These are phyloP conservation scores for Zea mays DNA, from an alignment of 176 grass and related monocot genomes.

Conservation along the genomic window DNA sequence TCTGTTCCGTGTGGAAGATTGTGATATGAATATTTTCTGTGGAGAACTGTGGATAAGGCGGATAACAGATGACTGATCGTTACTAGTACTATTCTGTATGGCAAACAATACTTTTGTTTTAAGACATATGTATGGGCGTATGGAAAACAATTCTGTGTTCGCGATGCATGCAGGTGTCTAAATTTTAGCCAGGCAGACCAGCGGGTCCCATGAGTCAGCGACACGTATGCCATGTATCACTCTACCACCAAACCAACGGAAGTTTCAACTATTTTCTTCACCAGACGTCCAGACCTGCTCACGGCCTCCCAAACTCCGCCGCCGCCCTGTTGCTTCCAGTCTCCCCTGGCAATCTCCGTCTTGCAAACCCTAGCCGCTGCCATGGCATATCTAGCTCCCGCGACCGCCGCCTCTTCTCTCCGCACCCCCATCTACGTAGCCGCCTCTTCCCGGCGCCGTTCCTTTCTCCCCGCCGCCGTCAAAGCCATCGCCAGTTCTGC, in stretches of 20 bases:
- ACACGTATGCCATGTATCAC: not conserved
- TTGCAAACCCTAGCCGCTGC: constrained; percentile 45
- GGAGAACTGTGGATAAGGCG: too few species aligned
- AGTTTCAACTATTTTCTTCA: constrained; percentile 3
- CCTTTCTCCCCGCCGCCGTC: constrained; percentile 6
- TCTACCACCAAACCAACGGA: not conserved
- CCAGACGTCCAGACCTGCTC: not conserved
- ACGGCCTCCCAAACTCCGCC: constrained; percentile 22
- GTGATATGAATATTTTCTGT: too few species aligned
- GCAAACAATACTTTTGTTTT: too few species aligned
- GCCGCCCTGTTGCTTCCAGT: not conserved
- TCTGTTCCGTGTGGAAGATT: too few species aligned
- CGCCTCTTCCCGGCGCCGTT: constrained; percentile 13
- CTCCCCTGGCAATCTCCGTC: constrained; percentile 37
- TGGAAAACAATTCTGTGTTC: too few species aligned
- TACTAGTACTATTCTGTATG: too few species aligned
- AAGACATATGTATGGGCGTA: too few species aligned
- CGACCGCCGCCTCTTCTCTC: constrained; percentile 28
- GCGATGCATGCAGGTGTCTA: too few species aligned
- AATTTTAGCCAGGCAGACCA: too few species aligned
- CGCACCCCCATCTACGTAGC: not conserved
- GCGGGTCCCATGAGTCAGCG: not conserved
- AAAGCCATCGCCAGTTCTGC: constrained; percentile 42
- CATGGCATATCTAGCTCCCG: constrained; percentile 53
- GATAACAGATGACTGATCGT: too few species aligned